Conservation (phyloP, 202 grass and related monocot genomes). For the Hordeum pubiflorum region DNA sequence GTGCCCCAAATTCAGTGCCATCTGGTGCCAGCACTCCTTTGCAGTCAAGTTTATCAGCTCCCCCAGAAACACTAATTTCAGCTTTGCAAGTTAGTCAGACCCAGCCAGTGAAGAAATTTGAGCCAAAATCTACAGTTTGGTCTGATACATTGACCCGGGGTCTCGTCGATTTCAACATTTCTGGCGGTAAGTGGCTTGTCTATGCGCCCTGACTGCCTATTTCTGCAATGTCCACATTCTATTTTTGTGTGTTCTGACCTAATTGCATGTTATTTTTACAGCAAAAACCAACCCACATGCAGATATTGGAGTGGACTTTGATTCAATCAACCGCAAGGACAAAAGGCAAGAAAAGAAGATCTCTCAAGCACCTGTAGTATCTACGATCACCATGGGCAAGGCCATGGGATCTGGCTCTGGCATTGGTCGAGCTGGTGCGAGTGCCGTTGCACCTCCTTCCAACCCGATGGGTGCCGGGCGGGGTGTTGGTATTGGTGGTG, state of each 20-base stretch:
- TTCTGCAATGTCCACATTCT: slow-evolving; percentile 13
- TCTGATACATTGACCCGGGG: slow-evolving; percentile 85
- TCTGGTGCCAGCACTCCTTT: slow-evolving; percentile 36
- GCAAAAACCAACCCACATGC: slow-evolving; percentile 88
- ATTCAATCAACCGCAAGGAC: slow-evolving; percentile 94
- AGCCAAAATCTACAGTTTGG: slow-evolving; percentile 87
- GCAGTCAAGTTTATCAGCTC: slow-evolving; percentile 42
- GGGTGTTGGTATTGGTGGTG: slow-evolving; percentile 35
- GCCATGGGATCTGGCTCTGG: slow-evolving; percentile 92
- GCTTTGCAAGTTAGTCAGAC: slow-evolving; percentile 47
- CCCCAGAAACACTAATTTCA: slow-evolving; percentile 50
- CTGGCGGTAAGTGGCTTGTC: slow-evolving; percentile 67
- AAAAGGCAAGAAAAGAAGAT: slow-evolving; percentile 81
- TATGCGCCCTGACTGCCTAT: not conserved
- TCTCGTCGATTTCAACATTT: slow-evolving; percentile 93
- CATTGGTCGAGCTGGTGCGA: slow-evolving; percentile 50
- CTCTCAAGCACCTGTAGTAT: slow-evolving; percentile 47
- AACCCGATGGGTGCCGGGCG: slow-evolving; percentile 57
- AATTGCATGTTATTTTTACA: slow-evolving; percentile 30
- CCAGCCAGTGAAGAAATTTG: slow-evolving; percentile 66
- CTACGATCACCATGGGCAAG: slow-evolving; percentile 84
- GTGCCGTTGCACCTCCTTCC: slow-evolving; percentile 40
- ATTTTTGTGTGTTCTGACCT: slow-evolving; percentile 5
- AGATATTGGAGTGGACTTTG: slow-evolving; percentile 93
- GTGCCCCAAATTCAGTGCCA: slow-evolving; percentile 33